Conservation (phyloP, 371 early-diverging fungal species). For the Saksenaea vasiformis region DNA sequence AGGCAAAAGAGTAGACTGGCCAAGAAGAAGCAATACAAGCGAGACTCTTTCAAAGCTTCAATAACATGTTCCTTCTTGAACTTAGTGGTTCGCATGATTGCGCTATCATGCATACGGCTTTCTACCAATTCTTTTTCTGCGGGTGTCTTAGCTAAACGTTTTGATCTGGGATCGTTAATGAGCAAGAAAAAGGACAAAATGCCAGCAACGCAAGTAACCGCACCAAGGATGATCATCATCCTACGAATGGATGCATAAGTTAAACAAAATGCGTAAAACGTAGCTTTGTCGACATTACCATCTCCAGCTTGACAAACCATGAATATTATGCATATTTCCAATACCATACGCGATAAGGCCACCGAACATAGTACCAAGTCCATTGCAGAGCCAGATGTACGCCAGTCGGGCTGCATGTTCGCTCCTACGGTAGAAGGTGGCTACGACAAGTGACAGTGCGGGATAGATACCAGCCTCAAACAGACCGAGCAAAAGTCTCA, state of each 20-base stretch:
- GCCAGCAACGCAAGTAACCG: slow-evolving; percentile 10
- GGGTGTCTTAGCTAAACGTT: slow-evolving; percentile 12
- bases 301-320: slow-evolving; percentile 51
- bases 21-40: slow-evolving; percentile 20
- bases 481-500: slow-evolving; percentile 37
- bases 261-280: neutral
- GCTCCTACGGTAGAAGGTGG: slow-evolving; percentile 36
- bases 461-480: slow-evolving; percentile 33
- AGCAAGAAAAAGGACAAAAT: slow-evolving; percentile 17
- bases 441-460: slow-evolving; percentile 29
- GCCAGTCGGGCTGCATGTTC: slow-evolving; percentile 41
- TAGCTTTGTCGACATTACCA: slow-evolving; percentile 34
- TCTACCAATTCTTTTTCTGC: slow-evolving; percentile 16
- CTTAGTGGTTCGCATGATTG: slow-evolving; percentile 15
- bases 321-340: slow-evolving; percentile 39
- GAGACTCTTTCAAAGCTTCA: slow-evolving; percentile 26
- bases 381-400: slow-evolving; percentile 44
- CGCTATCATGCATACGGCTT: slow-evolving; percentile 18
- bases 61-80: slow-evolving; percentile 21
- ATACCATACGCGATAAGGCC: slow-evolving; percentile 67
- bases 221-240: slow-evolving; percentile 41
- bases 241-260: slow-evolving; percentile 9
- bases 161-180: slow-evolving; percentile 15
- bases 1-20: slow-evolving; percentile 26
- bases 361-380: slow-evolving; percentile 57